phyloP scores from a whole-genome alignment of 139 green algal genomes.

The Coelastrella sp. region DNA sequence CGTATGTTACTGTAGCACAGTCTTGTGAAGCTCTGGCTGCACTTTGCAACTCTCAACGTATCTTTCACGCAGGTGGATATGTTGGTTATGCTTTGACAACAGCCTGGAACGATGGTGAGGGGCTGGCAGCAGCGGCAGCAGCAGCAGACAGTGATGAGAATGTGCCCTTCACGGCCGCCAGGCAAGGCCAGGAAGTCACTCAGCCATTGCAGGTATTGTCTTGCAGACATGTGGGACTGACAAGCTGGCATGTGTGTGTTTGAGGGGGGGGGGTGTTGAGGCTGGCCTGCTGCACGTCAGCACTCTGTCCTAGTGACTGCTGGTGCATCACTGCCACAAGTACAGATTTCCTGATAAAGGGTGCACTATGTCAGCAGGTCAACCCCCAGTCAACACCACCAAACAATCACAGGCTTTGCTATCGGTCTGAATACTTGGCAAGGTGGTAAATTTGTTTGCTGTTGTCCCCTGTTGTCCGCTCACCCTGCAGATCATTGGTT shows the following conservation, averaged over 20 bases:
- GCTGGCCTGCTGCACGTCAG: too few relatives aligned
- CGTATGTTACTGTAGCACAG: too few relatives aligned
- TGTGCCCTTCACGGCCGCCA: neutral
- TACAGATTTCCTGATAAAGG: too few relatives aligned
- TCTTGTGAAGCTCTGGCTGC: neutral
- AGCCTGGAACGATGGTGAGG: conserved; percentile 62
- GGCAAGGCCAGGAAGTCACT: neutral
- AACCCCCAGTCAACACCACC: too few relatives aligned
- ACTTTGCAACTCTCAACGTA: neutral
- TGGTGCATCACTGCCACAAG: too few relatives aligned
- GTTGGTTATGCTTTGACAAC: conserved; percentile 93
- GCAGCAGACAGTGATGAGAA: neutral
- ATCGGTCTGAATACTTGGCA: too few relatives aligned
- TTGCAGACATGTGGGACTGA: neutral
- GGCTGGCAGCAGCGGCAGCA: conserved; percentile 33
- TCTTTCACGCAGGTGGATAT: conserved; percentile 76
- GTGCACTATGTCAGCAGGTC: too few relatives aligned
- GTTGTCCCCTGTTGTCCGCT: neutral
- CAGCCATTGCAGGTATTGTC: neutral
- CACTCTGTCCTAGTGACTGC: too few relatives aligned
- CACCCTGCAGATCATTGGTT: conserved; percentile 90
- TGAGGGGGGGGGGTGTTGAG: too few relatives aligned
- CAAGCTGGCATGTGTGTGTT: too few relatives aligned
- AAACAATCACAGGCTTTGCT: too few relatives aligned
- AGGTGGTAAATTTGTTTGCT: neutral